Evolutionary conservation across 2,329 filamentous ascomycete species (phyloP), one percentile per base, ranked within the genome.

Genomic region (Botrytis fabae): DNA sequence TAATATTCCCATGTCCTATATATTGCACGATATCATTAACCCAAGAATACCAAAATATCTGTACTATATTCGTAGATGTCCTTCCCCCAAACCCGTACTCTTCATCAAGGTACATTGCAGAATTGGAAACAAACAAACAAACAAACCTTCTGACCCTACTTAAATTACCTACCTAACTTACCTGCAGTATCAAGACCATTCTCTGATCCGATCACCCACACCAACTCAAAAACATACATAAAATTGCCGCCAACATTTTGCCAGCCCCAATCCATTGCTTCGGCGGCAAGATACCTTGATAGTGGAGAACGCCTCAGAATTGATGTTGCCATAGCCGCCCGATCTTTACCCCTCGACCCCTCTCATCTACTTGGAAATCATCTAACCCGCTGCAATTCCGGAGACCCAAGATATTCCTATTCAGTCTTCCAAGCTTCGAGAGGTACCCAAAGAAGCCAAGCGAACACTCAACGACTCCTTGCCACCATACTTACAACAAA

Each of bases 321-420:
- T 48, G 62, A 48, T 35, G 12, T 48, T 54, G 46, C 35, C 54
- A 40, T 66, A 66, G 64, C 46, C 64, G 64, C 46, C 64, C 18
- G 64, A 35, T n/a, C 25, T 7, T 62, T 18, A 54, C 51, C 14
- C 40, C 59, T 38, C 16, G 35, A 18, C 57, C 28, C 18, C 25
- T 42, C 38, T 28, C 8, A 14, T 14, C 25, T 14, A 25, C 3
- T n/a, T 28, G 18, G 1, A 42, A 25, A 9, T 12, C 38, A 54
- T 42, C 25, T 10, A 20, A 63, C 40, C 12, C 3, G 18, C 38
- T 42, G 14, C 35, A 40, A n/a, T 16, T n/a, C 35, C 6, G 14
- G 22, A 9, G 22, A 20, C 40, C 25, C 9, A 28, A n/a, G 25
- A 44, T 44, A 44, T 44, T 54, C 38, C 40, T 63, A 25, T 38